Percentiles rank a stretch among this genome's conserved stretches.
Conservation (phyloP, 1,284 basidiomycete species). For the Heterobasidion parviporum region DNA sequence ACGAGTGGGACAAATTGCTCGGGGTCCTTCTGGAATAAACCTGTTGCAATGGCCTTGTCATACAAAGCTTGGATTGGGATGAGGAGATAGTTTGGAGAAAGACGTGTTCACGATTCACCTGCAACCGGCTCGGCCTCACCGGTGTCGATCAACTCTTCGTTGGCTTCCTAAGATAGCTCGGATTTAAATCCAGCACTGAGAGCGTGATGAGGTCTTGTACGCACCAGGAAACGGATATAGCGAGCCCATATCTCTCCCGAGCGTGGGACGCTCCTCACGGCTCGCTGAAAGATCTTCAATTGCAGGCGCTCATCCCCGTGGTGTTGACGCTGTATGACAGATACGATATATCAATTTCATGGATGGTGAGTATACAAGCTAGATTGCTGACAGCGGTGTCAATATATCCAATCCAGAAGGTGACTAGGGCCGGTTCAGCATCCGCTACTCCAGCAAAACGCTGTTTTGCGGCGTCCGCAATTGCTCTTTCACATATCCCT, state of each 20-base stretch:
- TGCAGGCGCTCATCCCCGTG: conserved; percentile 33
- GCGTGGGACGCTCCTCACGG: conserved; percentile 57
- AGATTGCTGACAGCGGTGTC: conserved; percentile 26
- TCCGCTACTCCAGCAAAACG: conserved; percentile 40
- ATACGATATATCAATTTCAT: neutral
- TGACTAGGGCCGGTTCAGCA: conserved; percentile 48
- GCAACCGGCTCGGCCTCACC: conserved; percentile 16
- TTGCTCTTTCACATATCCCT: conserved; percentile 70
- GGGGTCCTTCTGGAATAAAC: conserved; percentile 45
- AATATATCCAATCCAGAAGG: conserved; percentile 60
- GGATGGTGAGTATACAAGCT: neutral
- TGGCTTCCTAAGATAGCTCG: conserved; percentile 6
- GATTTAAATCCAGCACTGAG: neutral
- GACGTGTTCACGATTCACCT: conserved; percentile 3
- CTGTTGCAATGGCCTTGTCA: conserved; percentile 44
- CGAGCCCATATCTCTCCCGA: conserved; percentile 67
- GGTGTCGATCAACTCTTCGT: conserved; percentile 15
- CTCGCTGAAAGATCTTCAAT: conserved; percentile 38
- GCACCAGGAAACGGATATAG: conserved; percentile 61
- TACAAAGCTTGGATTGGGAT: conserved; percentile 39
- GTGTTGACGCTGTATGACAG: conserved; percentile 35
- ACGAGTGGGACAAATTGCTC: conserved; percentile 64
- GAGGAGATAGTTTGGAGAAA: too few relatives aligned
- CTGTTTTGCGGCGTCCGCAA: conserved; percentile 58
- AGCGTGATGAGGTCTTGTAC: conserved; percentile 9